phyloP scores from a whole-genome alignment of 192 early-diverging fungal genomes.

The Pecoramyces ruminantium region DNA sequence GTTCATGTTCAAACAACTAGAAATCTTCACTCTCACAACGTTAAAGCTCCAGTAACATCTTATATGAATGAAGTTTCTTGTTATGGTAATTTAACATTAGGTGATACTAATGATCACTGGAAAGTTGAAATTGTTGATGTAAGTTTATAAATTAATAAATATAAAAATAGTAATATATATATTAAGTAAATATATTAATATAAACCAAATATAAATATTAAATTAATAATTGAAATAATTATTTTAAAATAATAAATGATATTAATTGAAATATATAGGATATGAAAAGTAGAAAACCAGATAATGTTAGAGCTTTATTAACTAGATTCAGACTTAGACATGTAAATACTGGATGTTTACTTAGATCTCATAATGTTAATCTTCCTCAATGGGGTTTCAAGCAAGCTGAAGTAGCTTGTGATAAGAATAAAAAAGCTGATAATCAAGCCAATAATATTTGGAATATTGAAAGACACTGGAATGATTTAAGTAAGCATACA shows the following conservation, averaged over 20 bases:
- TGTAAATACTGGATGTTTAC: not conserved
- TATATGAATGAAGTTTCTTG: constrained; percentile 33
- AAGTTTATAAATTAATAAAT: not conserved
- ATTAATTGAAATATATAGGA: not conserved
- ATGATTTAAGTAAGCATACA: constrained; percentile 12
- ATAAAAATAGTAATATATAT: too few species aligned
- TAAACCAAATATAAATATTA: too few species aligned
- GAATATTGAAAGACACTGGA: constrained; percentile 20
- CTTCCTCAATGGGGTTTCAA: not conserved
- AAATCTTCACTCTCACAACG: constrained; percentile 1
- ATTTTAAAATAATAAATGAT: too few species aligned
- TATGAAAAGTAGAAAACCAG: constrained; percentile 10
- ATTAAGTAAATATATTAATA: too few species aligned
- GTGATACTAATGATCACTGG: constrained; percentile 90
- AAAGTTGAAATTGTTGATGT: constrained; percentile 46
- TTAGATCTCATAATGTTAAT: not conserved
- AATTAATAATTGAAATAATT: too few species aligned
- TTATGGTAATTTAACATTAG: constrained; percentile 44
- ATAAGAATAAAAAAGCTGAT: not conserved
- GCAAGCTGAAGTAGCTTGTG: not conserved
- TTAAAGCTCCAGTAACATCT: constrained; percentile 38
- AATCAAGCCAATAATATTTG: constrained; percentile 7
- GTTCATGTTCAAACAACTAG: not conserved
- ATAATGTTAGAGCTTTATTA: constrained; percentile 37
- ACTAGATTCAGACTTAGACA: constrained; percentile 3